Percentiles rank a stretch among this genome's conserved stretches.
phyloP scores from a whole-genome alignment of 2,329 filamentous ascomycete genomes.

The Ilyonectria mors-panacis region DNA sequence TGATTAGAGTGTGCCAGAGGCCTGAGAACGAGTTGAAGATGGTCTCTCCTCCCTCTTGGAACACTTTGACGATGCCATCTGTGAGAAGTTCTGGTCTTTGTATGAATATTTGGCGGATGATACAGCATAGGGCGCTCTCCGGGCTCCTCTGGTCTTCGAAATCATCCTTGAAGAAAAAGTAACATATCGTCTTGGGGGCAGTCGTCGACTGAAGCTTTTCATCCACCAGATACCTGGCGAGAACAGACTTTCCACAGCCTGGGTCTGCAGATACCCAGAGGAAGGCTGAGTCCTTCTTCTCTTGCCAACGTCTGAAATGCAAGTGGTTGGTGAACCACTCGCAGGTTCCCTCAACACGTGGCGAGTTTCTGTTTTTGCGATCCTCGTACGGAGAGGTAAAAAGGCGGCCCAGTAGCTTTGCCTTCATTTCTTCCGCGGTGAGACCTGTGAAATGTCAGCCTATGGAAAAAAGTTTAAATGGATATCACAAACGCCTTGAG shows the following conservation, averaged over 20 bases:
- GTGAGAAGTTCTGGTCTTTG: slow-evolving; percentile 44
- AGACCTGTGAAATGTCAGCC: too few species aligned
- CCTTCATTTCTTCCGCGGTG: too few species aligned
- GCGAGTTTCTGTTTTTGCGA: slow-evolving; percentile 35
- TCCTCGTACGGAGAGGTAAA: slow-evolving; percentile 31
- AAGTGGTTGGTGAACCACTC: slow-evolving; percentile 34
- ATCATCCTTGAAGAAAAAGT: slow-evolving; percentile 64
- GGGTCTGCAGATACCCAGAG: slow-evolving; percentile 58
- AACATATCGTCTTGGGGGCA: slow-evolving; percentile 48
- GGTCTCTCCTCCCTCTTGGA: slow-evolving; percentile 35
- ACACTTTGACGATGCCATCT: slow-evolving; percentile 35
- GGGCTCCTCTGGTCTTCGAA: slow-evolving; percentile 52
- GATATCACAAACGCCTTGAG: too few species aligned
- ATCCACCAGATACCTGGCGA: slow-evolving; percentile 56
- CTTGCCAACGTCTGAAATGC: slow-evolving; percentile 27
- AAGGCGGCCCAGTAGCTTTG: not conserved
- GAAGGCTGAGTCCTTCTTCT: not conserved
- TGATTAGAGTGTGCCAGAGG: slow-evolving; percentile 52
- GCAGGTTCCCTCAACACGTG: slow-evolving; percentile 31
- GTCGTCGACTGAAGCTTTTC: slow-evolving; percentile 36
- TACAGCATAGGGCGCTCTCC: slow-evolving; percentile 50
- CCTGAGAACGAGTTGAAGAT: slow-evolving; percentile 42
- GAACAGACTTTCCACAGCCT: slow-evolving; percentile 61
- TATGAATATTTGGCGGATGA: slow-evolving; percentile 57
- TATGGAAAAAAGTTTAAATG: too few species aligned